These are phyloP conservation scores for Cornus suecica DNA, from an alignment of 148 eudicot genomes.

Conservation along the genomic window DNA sequence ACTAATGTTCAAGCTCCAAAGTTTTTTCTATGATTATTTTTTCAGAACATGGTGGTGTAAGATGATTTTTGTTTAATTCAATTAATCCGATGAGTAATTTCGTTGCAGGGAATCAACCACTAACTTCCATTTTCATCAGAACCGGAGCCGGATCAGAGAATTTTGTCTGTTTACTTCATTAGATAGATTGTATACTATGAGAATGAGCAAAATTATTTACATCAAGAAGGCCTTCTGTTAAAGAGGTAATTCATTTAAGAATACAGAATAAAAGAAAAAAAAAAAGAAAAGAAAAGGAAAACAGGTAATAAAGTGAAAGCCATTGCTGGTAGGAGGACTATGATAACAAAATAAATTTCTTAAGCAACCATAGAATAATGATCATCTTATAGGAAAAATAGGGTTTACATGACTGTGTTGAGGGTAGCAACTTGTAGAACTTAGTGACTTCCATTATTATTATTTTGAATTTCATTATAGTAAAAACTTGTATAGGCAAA, in stretches of 20 bases:
- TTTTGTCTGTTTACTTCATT: neutral
- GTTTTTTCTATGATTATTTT: neutral
- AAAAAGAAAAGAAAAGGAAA: neutral
- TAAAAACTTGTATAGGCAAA: no score
- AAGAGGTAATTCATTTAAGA: no score
- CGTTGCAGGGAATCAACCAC: neutral
- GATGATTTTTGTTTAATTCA: neutral
- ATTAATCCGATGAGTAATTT: neutral
- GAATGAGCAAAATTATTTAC: neutral
- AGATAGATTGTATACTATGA: neutral
- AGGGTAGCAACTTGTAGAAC: neutral
- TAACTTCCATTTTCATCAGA: neutral
- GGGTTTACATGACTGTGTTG: neutral
- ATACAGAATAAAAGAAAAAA: neutral
- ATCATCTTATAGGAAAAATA: neutral
- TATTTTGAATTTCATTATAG: neutral
- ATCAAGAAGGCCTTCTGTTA: neutral
- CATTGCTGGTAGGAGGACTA: neutral
- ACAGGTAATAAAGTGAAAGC: neutral
- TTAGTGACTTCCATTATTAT: neutral
- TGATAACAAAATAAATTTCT: neutral
- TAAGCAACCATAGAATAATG: neutral
- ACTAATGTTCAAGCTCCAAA: neutral
- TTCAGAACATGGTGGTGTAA: neutral
- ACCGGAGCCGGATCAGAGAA: neutral